Conservation (phyloP, 2,329 filamentous ascomycete species). For the Ascochyta pisi region DNA sequence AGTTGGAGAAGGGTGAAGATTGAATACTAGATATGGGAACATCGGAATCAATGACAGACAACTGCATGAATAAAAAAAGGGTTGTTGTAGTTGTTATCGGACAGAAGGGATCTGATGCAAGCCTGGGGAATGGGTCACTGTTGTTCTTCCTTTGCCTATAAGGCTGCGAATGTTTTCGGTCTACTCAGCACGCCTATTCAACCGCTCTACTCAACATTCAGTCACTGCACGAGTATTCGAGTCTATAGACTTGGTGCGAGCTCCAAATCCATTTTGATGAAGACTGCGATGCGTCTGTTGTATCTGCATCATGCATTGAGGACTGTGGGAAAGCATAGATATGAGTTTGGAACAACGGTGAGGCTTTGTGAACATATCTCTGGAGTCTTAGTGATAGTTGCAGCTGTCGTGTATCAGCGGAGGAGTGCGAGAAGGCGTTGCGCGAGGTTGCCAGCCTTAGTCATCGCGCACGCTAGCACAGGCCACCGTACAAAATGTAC, state of each 20-base stretch:
- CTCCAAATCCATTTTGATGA: background rate
- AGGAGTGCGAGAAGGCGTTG: background rate
- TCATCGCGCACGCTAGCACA: conserved; percentile 22
- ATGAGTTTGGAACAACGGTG: background rate
- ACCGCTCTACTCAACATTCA: background rate
- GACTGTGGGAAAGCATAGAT: background rate
- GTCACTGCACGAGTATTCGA: no score
- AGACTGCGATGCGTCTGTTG: background rate
- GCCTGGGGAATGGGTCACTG: no score
- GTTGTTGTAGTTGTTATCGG: no score
- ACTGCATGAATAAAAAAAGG: no score
- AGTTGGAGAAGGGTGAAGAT: no score
- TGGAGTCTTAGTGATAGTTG: background rate
- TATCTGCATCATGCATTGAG: background rate
- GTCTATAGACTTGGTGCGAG: no score
- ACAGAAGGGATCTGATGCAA: no score
- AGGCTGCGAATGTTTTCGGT: no score
- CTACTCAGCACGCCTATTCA: no score
- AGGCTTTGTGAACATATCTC: background rate
- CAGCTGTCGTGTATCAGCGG: background rate
- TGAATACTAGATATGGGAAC: no score
- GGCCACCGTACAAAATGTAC: conserved; percentile 12
- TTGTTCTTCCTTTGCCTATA: no score
- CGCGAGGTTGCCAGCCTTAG: conserved; percentile 4
- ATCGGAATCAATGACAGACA: no score